phyloP scores from a whole-genome alignment of 2,329 filamentous ascomycete species.

The Ploettnerulaceae sp. region DNA sequence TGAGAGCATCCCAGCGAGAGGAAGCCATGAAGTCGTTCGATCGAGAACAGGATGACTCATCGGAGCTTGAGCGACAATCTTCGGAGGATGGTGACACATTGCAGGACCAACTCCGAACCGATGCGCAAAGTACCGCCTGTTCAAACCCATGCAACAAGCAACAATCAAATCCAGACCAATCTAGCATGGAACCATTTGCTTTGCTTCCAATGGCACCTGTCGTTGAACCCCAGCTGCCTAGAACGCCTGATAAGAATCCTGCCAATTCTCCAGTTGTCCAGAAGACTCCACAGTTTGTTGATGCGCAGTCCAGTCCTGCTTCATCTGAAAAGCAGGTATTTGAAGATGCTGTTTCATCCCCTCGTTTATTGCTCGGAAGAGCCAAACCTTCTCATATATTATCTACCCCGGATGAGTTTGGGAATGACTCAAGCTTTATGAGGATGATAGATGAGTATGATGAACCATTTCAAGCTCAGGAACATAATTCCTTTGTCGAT shows the following conservation, averaged over 20 bases:
- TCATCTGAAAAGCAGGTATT: slow-evolving; percentile 29
- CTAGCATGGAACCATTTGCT: too few species aligned
- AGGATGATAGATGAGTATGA: slow-evolving; percentile 26
- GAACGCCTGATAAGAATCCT: slow-evolving; percentile 10
- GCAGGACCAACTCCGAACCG: too few species aligned
- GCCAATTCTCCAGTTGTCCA: not conserved
- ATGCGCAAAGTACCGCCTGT: too few species aligned
- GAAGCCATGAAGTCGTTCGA: not conserved
- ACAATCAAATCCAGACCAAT: too few species aligned
- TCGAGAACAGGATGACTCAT: too few species aligned
- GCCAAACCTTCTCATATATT: slow-evolving; percentile 8
- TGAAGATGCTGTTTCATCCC: slow-evolving; percentile 27
- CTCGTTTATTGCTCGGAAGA: slow-evolving; percentile 1
- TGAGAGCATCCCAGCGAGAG: slow-evolving; percentile 7
- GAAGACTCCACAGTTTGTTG: slow-evolving; percentile 37
- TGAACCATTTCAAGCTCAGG: slow-evolving; percentile 9
- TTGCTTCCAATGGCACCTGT: not conserved
- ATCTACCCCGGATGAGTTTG: slow-evolving; percentile 24
- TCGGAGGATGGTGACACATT: too few species aligned
- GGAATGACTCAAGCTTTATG: slow-evolving; percentile 30
- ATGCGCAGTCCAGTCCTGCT: slow-evolving; percentile 44
- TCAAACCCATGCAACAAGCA: too few species aligned
- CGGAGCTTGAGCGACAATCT: too few species aligned
- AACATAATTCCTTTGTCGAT: slow-evolving; percentile 3
- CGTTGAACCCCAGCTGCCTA: slow-evolving; percentile 5